Evolutionary conservation across 257 asterid genomes (phyloP).

Genomic region (Salvia hispanica): DNA sequence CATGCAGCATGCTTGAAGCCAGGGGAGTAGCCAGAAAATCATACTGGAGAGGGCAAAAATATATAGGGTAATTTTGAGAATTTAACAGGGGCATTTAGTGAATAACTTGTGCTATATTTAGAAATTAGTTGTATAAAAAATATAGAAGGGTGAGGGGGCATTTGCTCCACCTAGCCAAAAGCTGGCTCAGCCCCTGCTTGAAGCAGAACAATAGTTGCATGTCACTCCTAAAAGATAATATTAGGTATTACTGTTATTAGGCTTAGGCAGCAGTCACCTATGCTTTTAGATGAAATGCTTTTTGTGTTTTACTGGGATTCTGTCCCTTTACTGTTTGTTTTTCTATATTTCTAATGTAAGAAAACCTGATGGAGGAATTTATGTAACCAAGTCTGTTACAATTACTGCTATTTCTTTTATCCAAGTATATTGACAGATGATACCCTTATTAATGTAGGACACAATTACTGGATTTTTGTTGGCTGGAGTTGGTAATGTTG

Average conservation of each 20-base stretch:
- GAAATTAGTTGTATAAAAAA: no score
- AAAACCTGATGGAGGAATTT: neutral
- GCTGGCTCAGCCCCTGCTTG: neutral
- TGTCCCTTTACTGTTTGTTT: neutral
- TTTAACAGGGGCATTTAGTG: no score
- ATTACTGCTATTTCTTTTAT: neutral
- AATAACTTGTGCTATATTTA: no score
- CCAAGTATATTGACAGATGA: slow-evolving; percentile 24
- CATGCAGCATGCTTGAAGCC: neutral
- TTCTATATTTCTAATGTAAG: neutral
- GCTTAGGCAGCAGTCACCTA: neutral
- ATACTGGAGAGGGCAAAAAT: no score
- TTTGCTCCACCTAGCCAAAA: no score
- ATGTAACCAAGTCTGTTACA: neutral
- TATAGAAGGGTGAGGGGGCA: no score
- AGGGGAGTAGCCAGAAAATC: no score
- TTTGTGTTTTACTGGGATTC: neutral
- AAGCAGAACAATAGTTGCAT: neutral
- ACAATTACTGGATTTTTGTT: slow-evolving; percentile 87
- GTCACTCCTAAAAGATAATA: neutral
- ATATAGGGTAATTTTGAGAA: no score
- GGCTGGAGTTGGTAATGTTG: slow-evolving; percentile 99
- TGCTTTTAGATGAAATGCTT: slow-evolving; percentile 13
- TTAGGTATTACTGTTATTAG: neutral
- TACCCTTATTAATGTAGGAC: slow-evolving; percentile 54